Evolutionary conservation across 306 rosid genomes (phyloP).

Genomic region (Cicer pinnatifidum): DNA sequence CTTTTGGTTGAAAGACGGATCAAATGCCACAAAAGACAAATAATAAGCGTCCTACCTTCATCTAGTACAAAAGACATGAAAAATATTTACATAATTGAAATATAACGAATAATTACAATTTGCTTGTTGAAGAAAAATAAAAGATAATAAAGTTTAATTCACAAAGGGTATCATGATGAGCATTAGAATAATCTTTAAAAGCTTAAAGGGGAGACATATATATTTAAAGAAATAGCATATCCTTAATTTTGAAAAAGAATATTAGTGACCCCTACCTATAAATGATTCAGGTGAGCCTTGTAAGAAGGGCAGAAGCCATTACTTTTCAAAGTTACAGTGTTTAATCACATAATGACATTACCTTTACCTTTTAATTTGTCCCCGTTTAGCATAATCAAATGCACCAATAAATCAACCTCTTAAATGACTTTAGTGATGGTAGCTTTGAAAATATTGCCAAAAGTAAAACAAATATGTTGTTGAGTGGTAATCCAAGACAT

Average conservation of each 20-base stretch:
- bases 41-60: no score
- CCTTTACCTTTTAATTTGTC: constrained; percentile 52
- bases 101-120: no score
- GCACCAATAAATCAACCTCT: constrained; percentile 43
- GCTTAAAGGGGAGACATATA: constrained; percentile 23
- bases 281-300: constrained; percentile 53
- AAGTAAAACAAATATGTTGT: constrained; percentile 40
- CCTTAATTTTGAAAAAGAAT: constrained; percentile 34
- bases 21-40: no score
- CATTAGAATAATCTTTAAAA: constrained; percentile 7
- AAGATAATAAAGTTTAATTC: no score
- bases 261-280: constrained; percentile 43
- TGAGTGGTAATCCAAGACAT: constrained; percentile 51
- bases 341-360: constrained; percentile 41
- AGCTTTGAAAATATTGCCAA: constrained; percentile 35
- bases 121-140: no score
- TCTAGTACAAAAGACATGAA: no score
- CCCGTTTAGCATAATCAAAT: constrained; percentile 46
- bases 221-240: not conserved
- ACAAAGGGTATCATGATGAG: not conserved
- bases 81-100: no score
- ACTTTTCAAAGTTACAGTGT: constrained; percentile 43
- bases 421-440: constrained; percentile 42
- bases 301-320: constrained; percentile 22
- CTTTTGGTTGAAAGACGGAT: no score